These are phyloP conservation scores for Termitomyces titanicus DNA, from an alignment of 768 basidiomycete species.

Conservation along the genomic window DNA sequence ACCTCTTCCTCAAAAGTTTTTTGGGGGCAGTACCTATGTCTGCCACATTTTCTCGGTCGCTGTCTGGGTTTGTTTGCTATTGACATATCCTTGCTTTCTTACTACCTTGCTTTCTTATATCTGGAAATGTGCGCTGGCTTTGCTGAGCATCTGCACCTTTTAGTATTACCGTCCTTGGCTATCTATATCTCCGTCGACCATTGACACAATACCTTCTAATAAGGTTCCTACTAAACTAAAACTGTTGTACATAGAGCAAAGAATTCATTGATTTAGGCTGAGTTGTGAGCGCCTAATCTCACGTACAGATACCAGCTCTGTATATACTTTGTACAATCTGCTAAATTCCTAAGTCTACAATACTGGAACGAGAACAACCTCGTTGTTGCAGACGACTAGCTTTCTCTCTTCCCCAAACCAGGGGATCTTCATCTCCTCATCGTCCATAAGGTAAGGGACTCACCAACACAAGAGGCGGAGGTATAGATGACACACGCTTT, in stretches of 20 bases:
- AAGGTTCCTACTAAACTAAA: neutral
- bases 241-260: neutral
- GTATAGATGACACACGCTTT: neutral
- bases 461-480: neutral
- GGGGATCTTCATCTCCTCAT: neutral
- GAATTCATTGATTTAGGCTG: neutral
- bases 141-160: slow-evolving; percentile 9
- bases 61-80: slow-evolving; percentile 5
- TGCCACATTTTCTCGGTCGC: neutral
- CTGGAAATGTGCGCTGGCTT: slow-evolving; percentile 7
- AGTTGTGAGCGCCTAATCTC: neutral
- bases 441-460: neutral
- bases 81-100: neutral
- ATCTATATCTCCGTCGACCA: neutral
- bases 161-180: neutral
- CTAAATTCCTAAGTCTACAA: neutral
- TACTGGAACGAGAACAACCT: neutral
- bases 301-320: neutral
- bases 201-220: neutral
- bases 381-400: neutral
- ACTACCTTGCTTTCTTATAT: neutral
- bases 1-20: slow-evolving; percentile 10
- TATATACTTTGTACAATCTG: neutral
- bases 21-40: neutral
- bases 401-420: neutral